Evolutionary conservation across 495 filamentous ascomycete genomes (phyloP).

Genomic region (Chaetomium tenue): DNA sequence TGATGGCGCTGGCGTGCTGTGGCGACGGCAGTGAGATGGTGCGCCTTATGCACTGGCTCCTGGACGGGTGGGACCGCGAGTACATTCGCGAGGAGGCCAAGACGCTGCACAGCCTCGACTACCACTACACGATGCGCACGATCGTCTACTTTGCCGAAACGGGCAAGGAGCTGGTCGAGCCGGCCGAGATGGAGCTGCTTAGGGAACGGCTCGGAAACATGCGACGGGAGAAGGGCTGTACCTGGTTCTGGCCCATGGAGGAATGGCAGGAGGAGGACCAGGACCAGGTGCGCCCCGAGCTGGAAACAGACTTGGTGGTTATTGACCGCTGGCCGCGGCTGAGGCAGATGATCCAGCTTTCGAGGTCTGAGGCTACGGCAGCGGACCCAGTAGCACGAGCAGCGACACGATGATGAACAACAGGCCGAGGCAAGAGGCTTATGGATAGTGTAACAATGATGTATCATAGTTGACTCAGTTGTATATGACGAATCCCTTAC

Average conservation of each 20-base stretch:
- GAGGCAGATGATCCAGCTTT: constrained; percentile 15
- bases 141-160: constrained; percentile 39
- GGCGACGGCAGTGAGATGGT: constrained; percentile 39
- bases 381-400: not conserved
- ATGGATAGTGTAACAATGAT: not conserved
- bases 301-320: constrained; percentile 20
- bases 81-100: constrained; percentile 38
- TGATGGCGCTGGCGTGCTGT: constrained; percentile 40
- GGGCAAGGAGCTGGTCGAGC: constrained; percentile 28
- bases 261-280: not conserved
- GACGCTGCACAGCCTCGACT: constrained; percentile 28
- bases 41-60: constrained; percentile 41
- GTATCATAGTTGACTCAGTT: not conserved
- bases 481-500: not conserved
- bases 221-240: constrained; percentile 20
- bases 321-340: constrained; percentile 19
- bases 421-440: not conserved
- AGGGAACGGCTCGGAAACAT: constrained; percentile 27
- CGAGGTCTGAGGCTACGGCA: not conserved
- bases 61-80: constrained; percentile 35
- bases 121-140: constrained; percentile 33
- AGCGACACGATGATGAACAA: not conserved
- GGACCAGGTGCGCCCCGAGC: constrained; percentile 1
- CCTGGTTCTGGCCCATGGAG: constrained; percentile 31
- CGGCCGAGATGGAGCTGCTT: constrained; percentile 29